phyloP scores from a whole-genome alignment of 2,329 filamentous ascomycete species.

The Blastomyces silverae region DNA sequence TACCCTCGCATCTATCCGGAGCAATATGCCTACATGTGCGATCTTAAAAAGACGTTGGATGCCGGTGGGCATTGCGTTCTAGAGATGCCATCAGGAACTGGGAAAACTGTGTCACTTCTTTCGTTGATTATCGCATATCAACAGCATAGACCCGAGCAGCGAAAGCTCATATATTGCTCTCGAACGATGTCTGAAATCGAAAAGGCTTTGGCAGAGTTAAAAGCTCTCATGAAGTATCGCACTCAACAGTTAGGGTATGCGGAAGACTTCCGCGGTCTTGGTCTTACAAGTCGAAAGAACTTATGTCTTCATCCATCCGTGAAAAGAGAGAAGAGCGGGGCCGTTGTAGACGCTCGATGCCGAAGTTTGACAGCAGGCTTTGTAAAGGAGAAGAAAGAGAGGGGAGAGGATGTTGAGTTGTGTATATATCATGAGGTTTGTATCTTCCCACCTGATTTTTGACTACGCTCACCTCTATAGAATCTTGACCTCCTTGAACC shows the following conservation, averaged over 20 bases:
- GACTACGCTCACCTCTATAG: slow-evolving; percentile 37
- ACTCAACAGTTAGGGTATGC: slow-evolving; percentile 78
- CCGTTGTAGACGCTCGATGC: slow-evolving; percentile 90
- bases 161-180: slow-evolving; percentile 98
- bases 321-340: slow-evolving; percentile 90
- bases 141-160: slow-evolving; percentile 81
- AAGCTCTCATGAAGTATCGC: slow-evolving; percentile 91
- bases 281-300: slow-evolving; percentile 94
- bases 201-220: slow-evolving; percentile 87
- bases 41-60: slow-evolving; percentile 84
- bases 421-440: slow-evolving; percentile 90
- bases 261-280: slow-evolving; percentile 89
- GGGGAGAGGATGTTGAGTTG: slow-evolving; percentile 85
- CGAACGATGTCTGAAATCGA: slow-evolving; percentile 99
- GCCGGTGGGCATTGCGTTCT: slow-evolving; percentile 90
- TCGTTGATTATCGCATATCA: slow-evolving; percentile 97
- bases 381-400: slow-evolving; percentile 94
- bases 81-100: slow-evolving; percentile 98
- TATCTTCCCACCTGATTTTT: slow-evolving; percentile 13
- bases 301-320: slow-evolving; percentile 93
- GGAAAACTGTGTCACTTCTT: slow-evolving; percentile 91
- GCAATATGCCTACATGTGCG: slow-evolving; percentile 75
- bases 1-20: slow-evolving; percentile 68
- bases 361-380: slow-evolving; percentile 93
- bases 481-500: slow-evolving; percentile 93